phyloP scores from a whole-genome alignment of 2,329 filamentous ascomycete genomes.

The Colletotrichum acutatum region DNA sequence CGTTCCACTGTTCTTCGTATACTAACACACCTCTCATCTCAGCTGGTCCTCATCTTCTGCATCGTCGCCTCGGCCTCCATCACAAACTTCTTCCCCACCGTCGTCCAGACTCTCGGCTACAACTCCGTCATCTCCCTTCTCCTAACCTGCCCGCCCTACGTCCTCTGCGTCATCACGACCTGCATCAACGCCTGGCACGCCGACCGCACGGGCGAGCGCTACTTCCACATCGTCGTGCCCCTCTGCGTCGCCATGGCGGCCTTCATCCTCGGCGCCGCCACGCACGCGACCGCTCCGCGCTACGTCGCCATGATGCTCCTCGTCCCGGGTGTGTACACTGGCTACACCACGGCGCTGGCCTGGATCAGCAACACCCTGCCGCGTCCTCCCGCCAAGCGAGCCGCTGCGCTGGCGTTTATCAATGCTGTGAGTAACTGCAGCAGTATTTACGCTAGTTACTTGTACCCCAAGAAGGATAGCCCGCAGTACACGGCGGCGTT shows the following conservation, averaged over 20 bases:
- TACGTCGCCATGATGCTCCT: constrained; percentile 62
- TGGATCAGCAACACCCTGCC: constrained; percentile 83
- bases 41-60: constrained; percentile 67
- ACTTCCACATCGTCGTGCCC: constrained; percentile 73
- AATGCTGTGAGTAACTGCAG: constrained; percentile 66
- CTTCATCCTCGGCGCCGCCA: constrained; percentile 76
- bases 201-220: constrained; percentile 77
- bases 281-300: constrained; percentile 67
- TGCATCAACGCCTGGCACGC: constrained; percentile 77
- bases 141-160: constrained; percentile 73
- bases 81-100: constrained; percentile 77
- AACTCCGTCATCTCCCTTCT: constrained; percentile 68
- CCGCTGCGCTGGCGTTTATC: constrained; percentile 77
- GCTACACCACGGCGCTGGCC: constrained; percentile 72
- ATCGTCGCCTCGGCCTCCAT: constrained; percentile 68
- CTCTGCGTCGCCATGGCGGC: constrained; percentile 70
- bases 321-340: constrained; percentile 45
- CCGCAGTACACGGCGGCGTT: constrained; percentile 67
- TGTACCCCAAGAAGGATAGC: constrained; percentile 66
- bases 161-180: constrained; percentile 69
- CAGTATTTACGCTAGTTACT: constrained; percentile 74
- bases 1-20: not conserved
- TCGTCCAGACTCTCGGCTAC: constrained; percentile 76
- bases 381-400: constrained; percentile 78
- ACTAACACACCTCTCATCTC: not conserved